A percentile compares a stretch with the other conserved stretches of the same genome.
phyloP scores from a whole-genome alignment of 805 yeast genomes.

The Candida sanyiensis region DNA sequence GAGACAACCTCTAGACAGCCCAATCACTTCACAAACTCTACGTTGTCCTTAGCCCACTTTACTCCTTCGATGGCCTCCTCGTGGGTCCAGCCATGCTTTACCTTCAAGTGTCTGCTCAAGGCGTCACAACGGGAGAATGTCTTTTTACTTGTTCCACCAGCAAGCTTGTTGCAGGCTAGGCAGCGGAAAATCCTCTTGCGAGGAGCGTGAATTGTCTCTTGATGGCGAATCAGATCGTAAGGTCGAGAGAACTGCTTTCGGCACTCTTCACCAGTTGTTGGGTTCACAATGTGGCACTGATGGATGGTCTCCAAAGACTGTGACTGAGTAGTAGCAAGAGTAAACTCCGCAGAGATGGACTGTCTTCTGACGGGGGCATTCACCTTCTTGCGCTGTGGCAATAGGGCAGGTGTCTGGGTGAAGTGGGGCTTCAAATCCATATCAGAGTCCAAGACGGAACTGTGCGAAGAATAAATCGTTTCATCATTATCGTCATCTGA shows the following conservation, averaged over 20 bases:
- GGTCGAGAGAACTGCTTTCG: conserved; percentile 85
- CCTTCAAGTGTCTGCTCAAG: conserved; percentile 85
- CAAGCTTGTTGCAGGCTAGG: conserved; percentile 59
- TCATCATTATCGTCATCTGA: conserved; percentile 29
- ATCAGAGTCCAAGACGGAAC: conserved; percentile 21
- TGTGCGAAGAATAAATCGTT: conserved; percentile 27
- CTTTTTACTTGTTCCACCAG: conserved; percentile 43
- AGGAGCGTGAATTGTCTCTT: conserved; percentile 91
- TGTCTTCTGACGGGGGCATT: neutral
- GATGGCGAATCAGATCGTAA: conserved; percentile 90
- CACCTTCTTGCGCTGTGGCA: conserved; percentile 3
- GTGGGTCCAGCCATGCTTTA: conserved; percentile 74
- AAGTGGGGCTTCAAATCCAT: conserved; percentile 10
- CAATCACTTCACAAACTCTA: conserved; percentile 40
- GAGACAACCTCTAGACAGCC: too few relatives aligned
- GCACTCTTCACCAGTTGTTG: conserved; percentile 59
- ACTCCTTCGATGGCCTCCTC: conserved; percentile 64
- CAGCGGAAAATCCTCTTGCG: conserved; percentile 83
- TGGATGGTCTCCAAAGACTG: conserved; percentile 22
- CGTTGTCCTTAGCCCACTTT: conserved; percentile 71
- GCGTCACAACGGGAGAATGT: conserved; percentile 95
- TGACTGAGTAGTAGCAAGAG: conserved; percentile 1
- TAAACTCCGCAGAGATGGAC: neutral
- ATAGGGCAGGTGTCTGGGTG: neutral
- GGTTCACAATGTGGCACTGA: conserved; percentile 54